Conservation (phyloP, 371 early-diverging fungal species). For the Mortierella polycephala region DNA sequence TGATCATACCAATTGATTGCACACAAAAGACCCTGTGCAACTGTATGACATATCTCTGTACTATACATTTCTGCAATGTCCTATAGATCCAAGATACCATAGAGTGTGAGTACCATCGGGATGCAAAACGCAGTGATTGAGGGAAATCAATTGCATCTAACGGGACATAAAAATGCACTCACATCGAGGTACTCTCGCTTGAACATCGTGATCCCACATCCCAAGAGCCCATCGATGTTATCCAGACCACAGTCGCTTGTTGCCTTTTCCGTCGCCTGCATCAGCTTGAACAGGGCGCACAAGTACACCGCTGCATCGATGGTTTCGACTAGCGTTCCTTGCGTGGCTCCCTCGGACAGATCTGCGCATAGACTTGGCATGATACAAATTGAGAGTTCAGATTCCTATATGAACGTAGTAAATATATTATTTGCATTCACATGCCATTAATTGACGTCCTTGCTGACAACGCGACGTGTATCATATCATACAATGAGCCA, state of each 20-base stretch:
- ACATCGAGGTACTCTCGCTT: slow-evolving; percentile 58
- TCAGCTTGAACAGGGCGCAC: slow-evolving; percentile 77
- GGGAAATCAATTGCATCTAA: not conserved
- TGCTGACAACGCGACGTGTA: too few species aligned
- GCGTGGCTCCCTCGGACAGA: slow-evolving; percentile 12
- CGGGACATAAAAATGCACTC: not conserved
- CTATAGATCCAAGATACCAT: not conserved
- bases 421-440: too few species aligned
- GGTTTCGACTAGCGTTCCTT: slow-evolving; percentile 15
- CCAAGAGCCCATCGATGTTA: slow-evolving; percentile 79
- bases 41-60: slow-evolving; percentile 38
- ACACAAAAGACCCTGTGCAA: slow-evolving; percentile 64
- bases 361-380: slow-evolving; percentile 49
- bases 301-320: slow-evolving; percentile 61
- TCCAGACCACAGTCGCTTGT: slow-evolving; percentile 65
- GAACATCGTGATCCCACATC: slow-evolving; percentile 72
- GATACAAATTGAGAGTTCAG: slow-evolving; percentile 38
- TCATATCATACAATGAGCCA: too few species aligned
- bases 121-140: not conserved
- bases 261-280: slow-evolving; percentile 77
- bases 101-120: not conserved
- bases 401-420: slow-evolving; percentile 7
- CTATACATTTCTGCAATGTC: slow-evolving; percentile 38
- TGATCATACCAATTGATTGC: slow-evolving; percentile 68
- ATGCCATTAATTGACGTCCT: too few species aligned